phyloP scores from a whole-genome alignment of 2,329 filamentous ascomycete species.

The Simplicillium sp. region DNA sequence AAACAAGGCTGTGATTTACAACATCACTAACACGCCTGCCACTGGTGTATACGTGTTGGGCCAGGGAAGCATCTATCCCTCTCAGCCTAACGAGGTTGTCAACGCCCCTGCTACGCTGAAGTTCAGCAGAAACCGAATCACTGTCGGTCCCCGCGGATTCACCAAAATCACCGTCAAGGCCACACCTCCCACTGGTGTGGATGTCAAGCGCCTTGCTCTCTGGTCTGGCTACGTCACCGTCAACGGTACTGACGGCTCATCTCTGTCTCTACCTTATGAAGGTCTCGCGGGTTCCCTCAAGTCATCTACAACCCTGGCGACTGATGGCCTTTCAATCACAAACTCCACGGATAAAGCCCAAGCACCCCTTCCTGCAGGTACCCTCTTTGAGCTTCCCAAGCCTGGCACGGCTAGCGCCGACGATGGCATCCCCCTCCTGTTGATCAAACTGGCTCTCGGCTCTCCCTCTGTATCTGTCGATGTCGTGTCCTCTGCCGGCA shows the following conservation, averaged over 20 bases:
- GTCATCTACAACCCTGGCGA: slow-evolving; percentile 18
- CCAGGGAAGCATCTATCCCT: slow-evolving; percentile 22
- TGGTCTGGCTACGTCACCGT: slow-evolving; percentile 33
- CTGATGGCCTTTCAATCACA: slow-evolving; percentile 19
- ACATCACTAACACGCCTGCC: slow-evolving; percentile 38
- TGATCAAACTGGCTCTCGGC: slow-evolving; percentile 27
- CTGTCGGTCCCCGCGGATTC: slow-evolving; percentile 29
- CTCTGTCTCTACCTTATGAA: slow-evolving; percentile 22
- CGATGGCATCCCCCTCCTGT: slow-evolving; percentile 18
- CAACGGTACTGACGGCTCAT: slow-evolving; percentile 21
- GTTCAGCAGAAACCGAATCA: slow-evolving; percentile 32
- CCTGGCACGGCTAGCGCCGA: slow-evolving; percentile 18
- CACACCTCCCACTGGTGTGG: slow-evolving; percentile 30
- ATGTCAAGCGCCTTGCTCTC: slow-evolving; percentile 22
- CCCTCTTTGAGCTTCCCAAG: slow-evolving; percentile 21
- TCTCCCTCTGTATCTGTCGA: slow-evolving; percentile 26
- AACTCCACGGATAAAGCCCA: slow-evolving; percentile 14
- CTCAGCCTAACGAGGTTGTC: slow-evolving; percentile 36
- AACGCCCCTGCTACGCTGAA: slow-evolving; percentile 29
- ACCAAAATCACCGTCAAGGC: slow-evolving; percentile 36
- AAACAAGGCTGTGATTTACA: slow-evolving; percentile 36
- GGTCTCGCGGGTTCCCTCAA: slow-evolving; percentile 16
- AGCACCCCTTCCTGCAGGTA: slow-evolving; percentile 13
- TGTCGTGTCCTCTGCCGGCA: slow-evolving; percentile 20
- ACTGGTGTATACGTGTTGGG: slow-evolving; percentile 42